A percentile compares a stretch with the other conserved stretches of the same genome.
Evolutionary conservation across 768 basidiomycete species (phyloP).

Genomic region (Mycena vitilis): DNA sequence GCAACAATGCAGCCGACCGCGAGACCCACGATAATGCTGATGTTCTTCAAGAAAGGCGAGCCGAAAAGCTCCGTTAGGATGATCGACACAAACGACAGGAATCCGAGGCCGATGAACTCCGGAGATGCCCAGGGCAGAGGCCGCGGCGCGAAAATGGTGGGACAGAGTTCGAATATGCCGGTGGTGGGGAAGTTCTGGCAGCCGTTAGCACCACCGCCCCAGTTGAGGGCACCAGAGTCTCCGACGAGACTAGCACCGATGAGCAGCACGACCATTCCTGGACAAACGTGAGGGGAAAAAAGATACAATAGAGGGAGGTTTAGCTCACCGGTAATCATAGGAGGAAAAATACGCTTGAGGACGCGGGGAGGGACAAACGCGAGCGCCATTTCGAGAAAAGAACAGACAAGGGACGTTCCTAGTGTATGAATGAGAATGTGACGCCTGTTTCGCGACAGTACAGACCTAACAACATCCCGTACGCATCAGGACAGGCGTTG

Average conservation of each 20-base stretch:
- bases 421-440: neutral
- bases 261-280: slow-evolving; percentile 82
- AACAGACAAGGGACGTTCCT: slow-evolving; percentile 83
- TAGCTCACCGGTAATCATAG: slow-evolving; percentile 74
- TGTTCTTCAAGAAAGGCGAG: slow-evolving; percentile 86
- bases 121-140: slow-evolving; percentile 86
- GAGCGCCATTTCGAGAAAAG: slow-evolving; percentile 83
- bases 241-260: slow-evolving; percentile 86
- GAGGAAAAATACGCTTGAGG: slow-evolving; percentile 79
- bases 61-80: slow-evolving; percentile 86
- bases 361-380: slow-evolving; percentile 77
- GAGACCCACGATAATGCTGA: slow-evolving; percentile 80
- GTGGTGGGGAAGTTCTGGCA: slow-evolving; percentile 70
- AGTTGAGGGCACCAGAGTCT: slow-evolving; percentile 78
- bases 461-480: slow-evolving; percentile 79
- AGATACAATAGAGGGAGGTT: no score
- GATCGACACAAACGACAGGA: slow-evolving; percentile 83
- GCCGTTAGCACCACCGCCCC: slow-evolving; percentile 86
- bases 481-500: slow-evolving; percentile 81
- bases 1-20: slow-evolving; percentile 85
- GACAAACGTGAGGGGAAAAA: neutral
- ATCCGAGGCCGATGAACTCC: slow-evolving; percentile 88
- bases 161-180: slow-evolving; percentile 80
- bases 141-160: slow-evolving; percentile 74
- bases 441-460: neutral